Percentiles rank a stretch among this genome's conserved stretches.
Conservation (phyloP, 2,329 filamentous ascomycete species). For the Periconia digitata region DNA sequence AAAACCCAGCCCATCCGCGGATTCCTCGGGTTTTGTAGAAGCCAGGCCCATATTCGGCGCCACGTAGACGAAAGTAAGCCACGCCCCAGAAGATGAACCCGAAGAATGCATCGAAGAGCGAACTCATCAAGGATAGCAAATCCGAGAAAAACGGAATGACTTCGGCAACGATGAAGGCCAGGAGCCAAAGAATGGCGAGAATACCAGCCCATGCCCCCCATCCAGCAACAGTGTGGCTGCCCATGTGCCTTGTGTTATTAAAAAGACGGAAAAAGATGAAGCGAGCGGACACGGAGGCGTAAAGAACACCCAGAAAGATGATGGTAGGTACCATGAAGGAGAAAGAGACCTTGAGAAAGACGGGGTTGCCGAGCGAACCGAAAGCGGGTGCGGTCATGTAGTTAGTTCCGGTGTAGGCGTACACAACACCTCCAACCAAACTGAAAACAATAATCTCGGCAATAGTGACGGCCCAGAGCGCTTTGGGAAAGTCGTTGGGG, state of each 20-base stretch:
- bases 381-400: slow-evolving; percentile 89
- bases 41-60: slow-evolving; percentile 60
- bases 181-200: slow-evolving; percentile 73
- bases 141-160: slow-evolving; percentile 93
- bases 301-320: slow-evolving; percentile 87
- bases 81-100: slow-evolving; percentile 95
- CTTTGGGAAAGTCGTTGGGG: slow-evolving; percentile 84
- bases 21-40: slow-evolving; percentile 58
- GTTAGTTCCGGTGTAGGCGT: slow-evolving; percentile 84
- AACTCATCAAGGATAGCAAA: slow-evolving; percentile 73
- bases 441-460: slow-evolving; percentile 85
- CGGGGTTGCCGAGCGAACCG: slow-evolving; percentile 71
- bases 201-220: slow-evolving; percentile 80
- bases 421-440: slow-evolving; percentile 77
- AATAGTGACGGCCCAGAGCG: slow-evolving; percentile 86
- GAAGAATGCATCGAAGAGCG: slow-evolving; percentile 89
- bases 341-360: slow-evolving; percentile 86
- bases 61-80: slow-evolving; percentile 76
- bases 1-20: slow-evolving; percentile 56
- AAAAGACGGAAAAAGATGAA: slow-evolving; percentile 93
- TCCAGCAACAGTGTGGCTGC: slow-evolving; percentile 75
- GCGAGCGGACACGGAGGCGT: slow-evolving; percentile 84
- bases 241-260: slow-evolving; percentile 75
- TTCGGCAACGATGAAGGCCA: slow-evolving; percentile 90
- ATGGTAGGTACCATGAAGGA: slow-evolving; percentile 95